phyloP scores from a whole-genome alignment of 805 yeast genomes.

The Maudiozyma saulgeensis region DNA sequence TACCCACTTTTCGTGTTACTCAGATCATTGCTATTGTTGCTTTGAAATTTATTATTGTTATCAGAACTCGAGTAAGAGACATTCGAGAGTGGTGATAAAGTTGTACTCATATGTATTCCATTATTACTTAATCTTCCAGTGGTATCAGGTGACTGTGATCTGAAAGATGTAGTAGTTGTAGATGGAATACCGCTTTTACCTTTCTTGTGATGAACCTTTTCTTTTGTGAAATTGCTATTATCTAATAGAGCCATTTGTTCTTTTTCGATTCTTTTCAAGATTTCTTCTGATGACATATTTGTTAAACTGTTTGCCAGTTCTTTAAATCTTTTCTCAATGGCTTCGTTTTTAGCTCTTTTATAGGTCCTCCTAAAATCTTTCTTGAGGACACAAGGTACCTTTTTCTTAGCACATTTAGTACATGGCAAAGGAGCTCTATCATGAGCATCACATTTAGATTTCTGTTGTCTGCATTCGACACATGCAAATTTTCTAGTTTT shows the following conservation, averaged over 20 bases:
- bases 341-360: conserved; percentile 77
- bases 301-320: conserved; percentile 52
- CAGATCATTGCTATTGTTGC: background rate
- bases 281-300: conserved; percentile 23
- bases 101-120: background rate
- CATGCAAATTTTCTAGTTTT: conserved; percentile 59
- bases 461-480: conserved; percentile 93
- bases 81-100: background rate
- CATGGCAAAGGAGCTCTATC: conserved; percentile 73
- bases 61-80: background rate
- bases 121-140: background rate
- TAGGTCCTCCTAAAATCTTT: conserved; percentile 82
- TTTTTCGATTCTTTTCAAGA: conserved; percentile 19
- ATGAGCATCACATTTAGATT: conserved; percentile 80
- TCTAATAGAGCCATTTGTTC: conserved; percentile 22
- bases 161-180: background rate
- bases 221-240: conserved; percentile 25
- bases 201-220: conserved; percentile 12
- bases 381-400: conserved; percentile 60
- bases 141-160: background rate
- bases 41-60: background rate
- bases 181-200: background rate
- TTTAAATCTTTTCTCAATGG: conserved; percentile 68
- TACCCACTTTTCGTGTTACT: background rate
- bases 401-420: conserved; percentile 66